A percentile compares a stretch with the other conserved stretches of the same genome.
Conservation (phyloP, 371 early-diverging fungal genomes). For the Saksenaea oblongispora region DNA sequence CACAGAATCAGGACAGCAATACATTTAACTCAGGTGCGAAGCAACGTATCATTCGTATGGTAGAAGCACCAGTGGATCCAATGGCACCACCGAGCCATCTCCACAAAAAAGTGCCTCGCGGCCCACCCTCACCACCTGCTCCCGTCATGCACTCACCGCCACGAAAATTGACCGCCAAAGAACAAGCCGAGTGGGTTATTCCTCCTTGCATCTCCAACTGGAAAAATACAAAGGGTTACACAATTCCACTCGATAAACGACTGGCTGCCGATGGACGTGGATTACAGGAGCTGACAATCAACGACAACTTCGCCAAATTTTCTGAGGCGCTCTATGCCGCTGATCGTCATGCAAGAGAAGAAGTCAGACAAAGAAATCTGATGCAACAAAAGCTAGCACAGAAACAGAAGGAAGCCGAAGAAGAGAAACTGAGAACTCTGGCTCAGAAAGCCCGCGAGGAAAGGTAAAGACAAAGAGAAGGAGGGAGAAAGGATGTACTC, state of each 20-base stretch:
- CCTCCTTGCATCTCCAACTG: conserved; percentile 98
- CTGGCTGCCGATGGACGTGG: conserved; percentile 97
- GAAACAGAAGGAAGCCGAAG: conserved; percentile 93
- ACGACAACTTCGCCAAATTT: conserved; percentile 94
- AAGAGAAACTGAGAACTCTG: conserved; percentile 82
- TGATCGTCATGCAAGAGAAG: conserved; percentile 92
- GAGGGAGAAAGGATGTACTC: neutral
- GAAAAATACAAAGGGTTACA: conserved; percentile 99
- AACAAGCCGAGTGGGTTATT: conserved; percentile 94
- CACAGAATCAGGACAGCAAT: conserved; percentile 57
- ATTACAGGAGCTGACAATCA: conserved; percentile 87
- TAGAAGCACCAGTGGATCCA: conserved; percentile 94
- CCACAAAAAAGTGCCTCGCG: conserved; percentile 88
- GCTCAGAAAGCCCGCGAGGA: conserved; percentile 95
- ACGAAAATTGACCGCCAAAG: conserved; percentile 91
- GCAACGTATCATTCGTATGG: conserved; percentile 90
- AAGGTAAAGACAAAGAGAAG: conserved; percentile 52
- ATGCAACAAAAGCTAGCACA: conserved; percentile 92
- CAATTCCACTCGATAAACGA: conserved; percentile 97
- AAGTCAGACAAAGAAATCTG: conserved; percentile 85
- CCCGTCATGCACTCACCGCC: conserved; percentile 98
- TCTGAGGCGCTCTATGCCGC: conserved; percentile 94
- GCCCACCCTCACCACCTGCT: conserved; percentile 91
- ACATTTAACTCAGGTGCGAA: conserved; percentile 67
- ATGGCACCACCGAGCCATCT: conserved; percentile 94